phyloP scores from a whole-genome alignment of 495 filamentous ascomycete species.

The Apiosordaria backusii region DNA sequence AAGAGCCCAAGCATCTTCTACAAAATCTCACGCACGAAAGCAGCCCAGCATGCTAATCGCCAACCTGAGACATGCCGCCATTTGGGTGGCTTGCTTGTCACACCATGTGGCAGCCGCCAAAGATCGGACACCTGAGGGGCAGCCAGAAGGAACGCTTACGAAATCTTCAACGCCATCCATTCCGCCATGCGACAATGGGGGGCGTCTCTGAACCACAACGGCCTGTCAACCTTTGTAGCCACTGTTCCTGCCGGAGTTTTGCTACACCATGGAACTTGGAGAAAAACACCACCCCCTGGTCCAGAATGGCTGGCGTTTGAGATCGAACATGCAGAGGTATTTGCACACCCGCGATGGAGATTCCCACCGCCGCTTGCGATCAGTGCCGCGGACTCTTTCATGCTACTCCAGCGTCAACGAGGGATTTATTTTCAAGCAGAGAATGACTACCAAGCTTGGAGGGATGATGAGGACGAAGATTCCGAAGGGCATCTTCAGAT shows the following conservation, averaged over 20 bases:
- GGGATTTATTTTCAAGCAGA: not conserved
- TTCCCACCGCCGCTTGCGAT: not conserved
- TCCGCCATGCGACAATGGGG: conserved; percentile 64
- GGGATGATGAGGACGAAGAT: not conserved
- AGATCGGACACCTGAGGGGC: conserved; percentile 22
- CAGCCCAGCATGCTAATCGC: not conserved
- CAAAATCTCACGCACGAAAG: too few relatives aligned
- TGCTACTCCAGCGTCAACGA: conserved; percentile 1
- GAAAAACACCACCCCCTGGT: conserved; percentile 38
- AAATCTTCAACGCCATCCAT: conserved; percentile 66
- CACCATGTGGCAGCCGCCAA: not conserved
- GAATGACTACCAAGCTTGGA: not conserved
- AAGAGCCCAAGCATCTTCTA: too few relatives aligned
- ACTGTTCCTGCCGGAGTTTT: conserved; percentile 55
- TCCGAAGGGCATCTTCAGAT: conserved; percentile 42
- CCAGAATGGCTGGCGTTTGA: conserved; percentile 71
- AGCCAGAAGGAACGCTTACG: conserved; percentile 49
- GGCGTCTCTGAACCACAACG: conserved; percentile 65
- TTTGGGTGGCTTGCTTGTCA: conserved; percentile 12
- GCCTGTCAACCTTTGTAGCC: conserved; percentile 61
- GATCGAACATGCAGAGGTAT: conserved; percentile 62
- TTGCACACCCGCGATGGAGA: conserved; percentile 35
- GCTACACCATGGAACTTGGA: conserved; percentile 59
- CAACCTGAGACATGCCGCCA: conserved; percentile 1
- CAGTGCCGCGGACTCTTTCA: not conserved